Evolutionary conservation across 768 basidiomycete species (phyloP), one percentile per base, ranked within the genome.

Genomic region (Candolleomyces aberdarensis): DNA sequence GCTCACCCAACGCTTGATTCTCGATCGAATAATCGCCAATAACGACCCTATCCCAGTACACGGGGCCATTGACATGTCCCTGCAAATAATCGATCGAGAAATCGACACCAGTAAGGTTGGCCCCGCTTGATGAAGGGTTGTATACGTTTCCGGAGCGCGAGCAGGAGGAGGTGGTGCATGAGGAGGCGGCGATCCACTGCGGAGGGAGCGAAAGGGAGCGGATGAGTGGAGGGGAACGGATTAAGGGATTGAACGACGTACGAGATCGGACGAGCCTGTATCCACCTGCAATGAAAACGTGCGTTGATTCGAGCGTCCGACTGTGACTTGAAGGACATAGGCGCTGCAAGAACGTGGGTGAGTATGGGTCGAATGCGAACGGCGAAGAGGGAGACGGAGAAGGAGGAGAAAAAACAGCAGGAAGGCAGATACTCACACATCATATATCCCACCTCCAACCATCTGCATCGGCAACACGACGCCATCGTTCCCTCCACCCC

Each of bases 251-350:
- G 36, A 26, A 59, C 50, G 22, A 76, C 84, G 65, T 60, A 91
- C 90, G 26, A 91, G 77, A 74, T 94, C 91, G 0, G 90, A 89
- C 0, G 92, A 92, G 31, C 92, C 92, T 0, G 88, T 91, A 66
- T 94, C 91, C 41, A 93, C 81, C 67, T 92, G 90, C 2, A 92
- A 73, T 6, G 82, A 85, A 20, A 88, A 72, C 32, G 58, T 59
- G 9, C 49, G 58, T 22, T 78, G 79, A 58, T 88, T 81, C 9
- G 69, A 72, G 7, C 70, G 57, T 11, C 91, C 89, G 22, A 91
- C 75, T 19, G 67, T 71, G 5, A 88, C 74, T 3, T 84, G 77
- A n/a, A 90, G 71, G 2, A 86, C 85, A 69, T 92, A 92, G 5
- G 83, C 78, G 29, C 90, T 92, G 66, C 31, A 58, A 31, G n/a